A percentile compares a stretch with the other conserved stretches of the same genome.
Evolutionary conservation across 805 yeast genomes (phyloP).

Genomic region (Blastobotrys robertii): DNA sequence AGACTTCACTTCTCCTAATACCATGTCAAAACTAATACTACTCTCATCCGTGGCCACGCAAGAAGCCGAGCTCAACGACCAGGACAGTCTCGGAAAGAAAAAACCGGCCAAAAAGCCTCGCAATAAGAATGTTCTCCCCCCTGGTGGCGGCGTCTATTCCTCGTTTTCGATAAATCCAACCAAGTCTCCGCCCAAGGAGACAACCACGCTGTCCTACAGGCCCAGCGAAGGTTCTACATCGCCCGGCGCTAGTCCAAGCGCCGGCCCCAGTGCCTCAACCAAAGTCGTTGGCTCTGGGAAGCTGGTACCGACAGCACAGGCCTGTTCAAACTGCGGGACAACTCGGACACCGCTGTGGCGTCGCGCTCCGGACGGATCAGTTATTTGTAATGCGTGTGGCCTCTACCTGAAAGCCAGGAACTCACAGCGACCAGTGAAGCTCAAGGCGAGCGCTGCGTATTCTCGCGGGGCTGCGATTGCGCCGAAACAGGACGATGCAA

Average conservation of each 20-base stretch:
- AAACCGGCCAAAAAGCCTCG: not conserved
- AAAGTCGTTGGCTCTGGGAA: not conserved
- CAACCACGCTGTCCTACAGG: not conserved
- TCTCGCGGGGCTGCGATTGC: slow-evolving; percentile 2
- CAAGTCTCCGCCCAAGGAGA: not conserved
- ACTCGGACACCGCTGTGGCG: slow-evolving; percentile 93
- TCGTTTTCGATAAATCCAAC: slow-evolving; percentile 6
- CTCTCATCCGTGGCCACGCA: slow-evolving; percentile 13
- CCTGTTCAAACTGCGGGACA: slow-evolving; percentile 86
- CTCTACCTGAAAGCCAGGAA: slow-evolving; percentile 55
- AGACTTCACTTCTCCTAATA: not conserved
- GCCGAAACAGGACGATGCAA: slow-evolving; percentile 1
- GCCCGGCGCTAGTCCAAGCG: slow-evolving; percentile 1
- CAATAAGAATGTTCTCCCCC: not conserved
- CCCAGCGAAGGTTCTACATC: not conserved
- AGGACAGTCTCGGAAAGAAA: not conserved
- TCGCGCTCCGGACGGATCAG: slow-evolving; percentile 83
- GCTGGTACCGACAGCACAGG: slow-evolving; percentile 22
- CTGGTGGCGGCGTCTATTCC: slow-evolving; percentile 1
- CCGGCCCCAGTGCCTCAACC: not conserved
- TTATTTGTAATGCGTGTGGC: slow-evolving; percentile 95
- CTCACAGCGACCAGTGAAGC: slow-evolving; percentile 54
- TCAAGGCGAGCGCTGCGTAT: slow-evolving; percentile 28
- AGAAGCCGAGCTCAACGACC: not conserved
- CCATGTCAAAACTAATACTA: slow-evolving; percentile 15